phyloP scores from a whole-genome alignment of 2,329 filamentous ascomycete genomes.

The Cercospora beticola region DNA sequence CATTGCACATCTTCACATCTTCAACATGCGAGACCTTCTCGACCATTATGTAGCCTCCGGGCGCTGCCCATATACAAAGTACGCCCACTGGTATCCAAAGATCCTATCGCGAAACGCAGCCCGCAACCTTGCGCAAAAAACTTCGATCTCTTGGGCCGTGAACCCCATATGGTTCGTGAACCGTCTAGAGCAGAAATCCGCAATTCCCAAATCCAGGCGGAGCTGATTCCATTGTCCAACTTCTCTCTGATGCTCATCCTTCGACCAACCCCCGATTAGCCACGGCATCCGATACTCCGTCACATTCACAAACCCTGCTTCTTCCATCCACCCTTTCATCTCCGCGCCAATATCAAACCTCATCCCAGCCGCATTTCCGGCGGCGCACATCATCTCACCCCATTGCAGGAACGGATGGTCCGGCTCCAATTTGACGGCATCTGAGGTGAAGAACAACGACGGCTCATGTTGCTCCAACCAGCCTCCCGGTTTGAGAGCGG shows the following conservation, averaged over 20 bases:
- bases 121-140: constrained; percentile 18
- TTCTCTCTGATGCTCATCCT: constrained; percentile 25
- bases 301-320: constrained; percentile 32
- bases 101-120: constrained; percentile 16
- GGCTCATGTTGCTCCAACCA: constrained; percentile 26
- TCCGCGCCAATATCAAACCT: constrained; percentile 23
- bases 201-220: constrained; percentile 17
- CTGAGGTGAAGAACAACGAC: constrained; percentile 22
- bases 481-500: constrained; percentile 28
- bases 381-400: constrained; percentile 25
- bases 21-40: not conserved
- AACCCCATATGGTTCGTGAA: constrained; percentile 17
- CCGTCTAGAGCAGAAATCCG: constrained; percentile 21
- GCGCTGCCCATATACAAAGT: constrained; percentile 22
- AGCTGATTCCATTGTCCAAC: constrained; percentile 27
- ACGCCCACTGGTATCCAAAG: constrained; percentile 20
- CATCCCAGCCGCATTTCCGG: constrained; percentile 21
- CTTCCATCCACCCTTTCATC: constrained; percentile 25
- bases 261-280: constrained; percentile 30
- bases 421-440: constrained; percentile 20
- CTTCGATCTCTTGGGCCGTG: constrained; percentile 19
- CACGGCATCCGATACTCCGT: constrained; percentile 27
- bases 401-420: constrained; percentile 24
- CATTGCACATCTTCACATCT: not conserved
- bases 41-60: not conserved